Percentiles rank a stretch among this genome's conserved stretches.
phyloP scores from a whole-genome alignment of 2,329 filamentous ascomycete genomes.

The Laburnicola sp. region DNA sequence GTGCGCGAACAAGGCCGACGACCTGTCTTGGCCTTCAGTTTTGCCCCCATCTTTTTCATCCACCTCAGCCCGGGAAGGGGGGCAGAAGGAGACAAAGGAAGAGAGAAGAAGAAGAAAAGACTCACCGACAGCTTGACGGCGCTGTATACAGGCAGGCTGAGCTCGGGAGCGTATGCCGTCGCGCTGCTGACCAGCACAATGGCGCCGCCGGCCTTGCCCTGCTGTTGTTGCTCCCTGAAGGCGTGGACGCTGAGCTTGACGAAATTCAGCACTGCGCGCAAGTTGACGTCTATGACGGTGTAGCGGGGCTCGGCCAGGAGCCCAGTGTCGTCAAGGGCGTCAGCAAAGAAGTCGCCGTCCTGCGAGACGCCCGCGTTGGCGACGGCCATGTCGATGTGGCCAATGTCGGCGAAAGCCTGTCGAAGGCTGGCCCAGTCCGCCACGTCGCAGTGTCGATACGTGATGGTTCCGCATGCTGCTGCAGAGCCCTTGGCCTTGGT shows the following conservation, averaged over 20 bases:
- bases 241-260: slow-evolving; percentile 38
- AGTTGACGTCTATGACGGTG: slow-evolving; percentile 42
- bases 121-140: slow-evolving; percentile 18
- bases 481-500: neutral
- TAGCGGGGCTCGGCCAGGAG: slow-evolving; percentile 33
- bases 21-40: slow-evolving; percentile 17
- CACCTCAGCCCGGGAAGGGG: too few species aligned
- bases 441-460: slow-evolving; percentile 33
- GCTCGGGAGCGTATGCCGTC: slow-evolving; percentile 46
- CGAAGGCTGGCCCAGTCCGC: slow-evolving; percentile 30
- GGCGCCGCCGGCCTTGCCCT: slow-evolving; percentile 28
- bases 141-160: slow-evolving; percentile 41
- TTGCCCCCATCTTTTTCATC: too few species aligned
- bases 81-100: too few species aligned
- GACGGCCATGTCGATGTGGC: slow-evolving; percentile 38
- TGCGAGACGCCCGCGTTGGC: slow-evolving; percentile 43
- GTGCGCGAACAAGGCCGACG: slow-evolving; percentile 38
- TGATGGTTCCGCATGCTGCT: slow-evolving; percentile 12
- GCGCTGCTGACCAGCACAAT: slow-evolving; percentile 48
- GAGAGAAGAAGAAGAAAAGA: too few species aligned
- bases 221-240: slow-evolving; percentile 21
- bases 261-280: slow-evolving; percentile 36
- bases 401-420: slow-evolving; percentile 23
- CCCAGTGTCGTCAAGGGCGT: slow-evolving; percentile 33
- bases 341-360: slow-evolving; percentile 37